Evolutionary conservation across 495 filamentous ascomycete species (phyloP), one percentile per base, ranked within the genome.

Genomic region (Aspergillus cavernicola): DNA sequence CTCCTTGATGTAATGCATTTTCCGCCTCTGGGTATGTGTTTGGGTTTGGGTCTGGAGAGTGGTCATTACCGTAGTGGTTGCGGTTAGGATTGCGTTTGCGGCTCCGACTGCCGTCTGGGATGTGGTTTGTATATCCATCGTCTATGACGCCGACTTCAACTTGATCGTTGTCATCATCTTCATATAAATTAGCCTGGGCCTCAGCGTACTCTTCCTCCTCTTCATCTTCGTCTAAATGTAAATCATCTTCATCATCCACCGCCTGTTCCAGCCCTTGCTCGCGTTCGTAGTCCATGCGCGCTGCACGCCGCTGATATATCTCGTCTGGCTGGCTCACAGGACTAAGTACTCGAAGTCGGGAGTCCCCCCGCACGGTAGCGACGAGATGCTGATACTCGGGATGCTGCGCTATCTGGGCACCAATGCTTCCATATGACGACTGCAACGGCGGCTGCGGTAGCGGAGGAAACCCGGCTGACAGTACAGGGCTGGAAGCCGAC

Each of bases 321-420:
- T 84, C 87, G 52, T 92, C 88, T 29, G 84, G 81, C 57, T 92
- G 85, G 60, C 87, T 90, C 64, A 92, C 85, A 1, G 91, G 90
- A 63, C 85, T 88, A 8, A 93, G 67, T 10, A 93, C 78, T 56
- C 82, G 81, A 66, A 93, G 56, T 4, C 68, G 47, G 12, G 67
- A 73, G 44, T 69, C 66, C 23, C 55, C 59, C n/a, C 55, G 41
- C 12, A 32, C 55, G 8, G 49, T 44, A 1, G 49, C 38, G 31
- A 47, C 45, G 43, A 45, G 38, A 31, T 61, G 55, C 33, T 68
- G 67, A 29, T 67, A 68, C 18, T 58, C 62, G 0, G 62, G 58
- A 16, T 62, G 55, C 6, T 63, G 56, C 6, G 64, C 59, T 18
- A 72, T 32, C 13, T 68, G 65, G 23, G 60, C 54, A n/a, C 62